Base-by-base conservation (phyloP, 2,329 filamentous ascomycete species). In the Pyricularia sp. region DNA sequence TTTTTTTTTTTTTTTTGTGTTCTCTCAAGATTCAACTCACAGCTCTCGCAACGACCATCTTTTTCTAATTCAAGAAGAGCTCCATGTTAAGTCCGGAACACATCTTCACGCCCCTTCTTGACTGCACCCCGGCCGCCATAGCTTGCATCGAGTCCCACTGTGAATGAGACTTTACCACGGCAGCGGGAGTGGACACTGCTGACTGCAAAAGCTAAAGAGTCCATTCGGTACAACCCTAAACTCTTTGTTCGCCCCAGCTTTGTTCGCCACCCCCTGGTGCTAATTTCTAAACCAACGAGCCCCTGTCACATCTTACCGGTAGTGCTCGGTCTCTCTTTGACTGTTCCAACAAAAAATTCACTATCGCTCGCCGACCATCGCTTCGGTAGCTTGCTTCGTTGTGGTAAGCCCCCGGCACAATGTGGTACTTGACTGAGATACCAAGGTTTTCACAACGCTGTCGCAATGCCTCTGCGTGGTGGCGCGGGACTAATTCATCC, bases 401-500 rank as follows among this genome's bases (percentile, higher is more conserved):
- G 71, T 87, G 84, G 69, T 82, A 81, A 49, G 84, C 83, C 59
- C 77, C 75, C 7, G 71, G 72, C 40, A 85, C 76, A 31, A 74
- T 75, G 63, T 73, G 75, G 67, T 75, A 79, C 67, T 78, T 75
- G 22, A 81, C 79, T 13, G 73, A 72, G 22, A 87, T 66, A 0
- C 77, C 77, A 26, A 84, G 71, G 24, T 81, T 76, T 65, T 72
- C 66, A 68, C 83, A 86, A 64, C 78, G 76, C 66, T 76, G 72
- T 64, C 78, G 73, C 7, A 86, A 73, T 62, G 74, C 70, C 40
- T 77, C 72, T 13, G 77, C 79, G 65, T 86, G 82, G 60, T 78
- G 75, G 28, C 75, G 72, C 0, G 84, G 84, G 0, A 87, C 84
- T 22, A 87, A 71, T 71, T 87, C 84, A 68, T 86, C 84, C 66